Evolutionary conservation across 2,329 filamentous ascomycete genomes (phyloP).

Genomic region (Beauveria caledonica): DNA sequence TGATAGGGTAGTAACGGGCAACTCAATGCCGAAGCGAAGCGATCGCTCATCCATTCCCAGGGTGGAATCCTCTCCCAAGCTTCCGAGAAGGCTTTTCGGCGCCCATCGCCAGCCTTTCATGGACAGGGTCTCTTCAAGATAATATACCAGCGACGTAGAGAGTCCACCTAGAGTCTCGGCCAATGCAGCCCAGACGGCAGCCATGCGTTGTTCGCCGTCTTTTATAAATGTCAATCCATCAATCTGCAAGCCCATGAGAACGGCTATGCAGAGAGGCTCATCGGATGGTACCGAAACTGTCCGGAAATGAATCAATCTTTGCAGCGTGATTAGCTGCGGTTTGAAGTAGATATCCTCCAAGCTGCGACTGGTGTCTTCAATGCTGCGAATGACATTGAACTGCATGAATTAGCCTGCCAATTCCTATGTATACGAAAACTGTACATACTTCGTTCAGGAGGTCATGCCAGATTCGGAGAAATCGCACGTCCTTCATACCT

Average conservation of each 20-base stretch:
- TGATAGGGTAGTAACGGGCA: background rate
- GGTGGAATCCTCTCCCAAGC: conserved; percentile 14
- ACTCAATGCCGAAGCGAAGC: conserved; percentile 10
- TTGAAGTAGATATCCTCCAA: background rate
- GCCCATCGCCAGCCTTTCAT: conserved; percentile 22
- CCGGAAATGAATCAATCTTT: conserved; percentile 21
- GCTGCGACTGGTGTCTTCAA: background rate
- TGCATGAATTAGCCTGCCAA: background rate
- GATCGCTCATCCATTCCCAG: conserved; percentile 15
- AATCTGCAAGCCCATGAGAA: conserved; percentile 20
- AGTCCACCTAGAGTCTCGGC: conserved; percentile 14
- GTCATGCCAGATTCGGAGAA: conserved; percentile 17
- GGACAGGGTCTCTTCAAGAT: conserved; percentile 16
- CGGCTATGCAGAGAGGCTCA: conserved; percentile 23
- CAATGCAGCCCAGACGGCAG: conserved; percentile 18
- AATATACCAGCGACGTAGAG: conserved; percentile 18
- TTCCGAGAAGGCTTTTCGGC: conserved; percentile 16
- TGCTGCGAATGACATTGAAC: conserved; percentile 16
- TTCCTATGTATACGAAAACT: accelerated
- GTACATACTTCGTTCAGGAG: conserved; percentile 14
- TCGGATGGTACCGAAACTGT: conserved; percentile 22
- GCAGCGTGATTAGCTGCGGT: conserved; percentile 14
- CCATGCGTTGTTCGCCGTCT: conserved; percentile 17
- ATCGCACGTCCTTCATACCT: conserved; percentile 12
- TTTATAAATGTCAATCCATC: conserved; percentile 11